phyloP scores from a whole-genome alignment of 2,329 filamentous ascomycete species.

The Cytospora piceicola region DNA sequence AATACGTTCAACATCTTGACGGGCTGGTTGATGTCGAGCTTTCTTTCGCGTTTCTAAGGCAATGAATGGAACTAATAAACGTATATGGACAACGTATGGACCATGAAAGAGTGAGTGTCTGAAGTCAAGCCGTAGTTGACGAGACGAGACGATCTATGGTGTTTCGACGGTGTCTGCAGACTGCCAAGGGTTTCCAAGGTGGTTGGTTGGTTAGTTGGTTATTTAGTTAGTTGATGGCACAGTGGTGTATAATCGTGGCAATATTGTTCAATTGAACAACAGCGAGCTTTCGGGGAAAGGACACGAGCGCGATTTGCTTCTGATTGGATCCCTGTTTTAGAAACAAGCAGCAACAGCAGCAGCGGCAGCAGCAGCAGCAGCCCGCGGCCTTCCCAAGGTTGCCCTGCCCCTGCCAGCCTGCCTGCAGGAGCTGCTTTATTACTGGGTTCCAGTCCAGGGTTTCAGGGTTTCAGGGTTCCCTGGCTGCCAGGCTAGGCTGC shows the following conservation, averaged over 20 bases:
- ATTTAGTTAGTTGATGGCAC: too few relatives aligned
- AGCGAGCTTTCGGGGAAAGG: constrained; percentile 37
- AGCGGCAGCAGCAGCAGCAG: too few relatives aligned
- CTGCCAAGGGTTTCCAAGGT: not conserved
- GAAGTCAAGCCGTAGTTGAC: not conserved
- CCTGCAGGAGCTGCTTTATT: constrained; percentile 4
- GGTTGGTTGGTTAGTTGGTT: too few relatives aligned
- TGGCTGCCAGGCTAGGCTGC: too few relatives aligned
- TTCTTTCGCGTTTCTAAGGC: constrained; percentile 15
- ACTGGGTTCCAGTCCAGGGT: too few relatives aligned
- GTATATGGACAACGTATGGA: constrained; percentile 17
- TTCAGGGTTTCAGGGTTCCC: too few relatives aligned
- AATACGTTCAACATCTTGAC: constrained; percentile 61
- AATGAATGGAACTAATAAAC: constrained; percentile 13
- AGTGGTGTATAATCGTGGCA: not conserved
- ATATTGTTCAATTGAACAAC: not conserved
- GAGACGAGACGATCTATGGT: not conserved
- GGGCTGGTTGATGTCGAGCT: constrained; percentile 30
- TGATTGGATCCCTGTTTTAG: constrained; percentile 41
- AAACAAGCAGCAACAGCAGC: too few relatives aligned
- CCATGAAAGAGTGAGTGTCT: not conserved
- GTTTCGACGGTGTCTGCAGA: not conserved
- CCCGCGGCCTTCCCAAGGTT: constrained; percentile 2
- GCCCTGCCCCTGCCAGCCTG: too few relatives aligned
- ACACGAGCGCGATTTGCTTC: constrained; percentile 49